These are phyloP conservation scores for Gentiana straminea DNA, from an alignment of 257 asterid species.

Conservation along the genomic window DNA sequence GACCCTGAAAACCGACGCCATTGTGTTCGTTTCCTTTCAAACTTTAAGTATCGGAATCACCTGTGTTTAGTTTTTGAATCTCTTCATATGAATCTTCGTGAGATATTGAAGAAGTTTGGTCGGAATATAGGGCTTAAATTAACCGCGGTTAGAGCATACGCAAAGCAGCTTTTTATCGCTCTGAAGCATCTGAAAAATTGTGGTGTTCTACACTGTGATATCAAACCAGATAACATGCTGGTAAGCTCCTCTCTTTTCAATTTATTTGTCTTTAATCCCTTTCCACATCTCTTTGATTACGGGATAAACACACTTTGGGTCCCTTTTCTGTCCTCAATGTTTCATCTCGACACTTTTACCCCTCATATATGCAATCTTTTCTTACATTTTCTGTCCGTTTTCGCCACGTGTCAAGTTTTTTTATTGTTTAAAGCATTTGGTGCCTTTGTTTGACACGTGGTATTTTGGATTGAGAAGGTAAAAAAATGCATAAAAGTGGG, in stretches of 20 bases:
- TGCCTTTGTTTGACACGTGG: too few species aligned
- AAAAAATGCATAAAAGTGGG: too few species aligned
- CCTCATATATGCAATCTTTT: too few species aligned
- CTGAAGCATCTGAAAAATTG: constrained; percentile 88
- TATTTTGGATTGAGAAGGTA: too few species aligned
- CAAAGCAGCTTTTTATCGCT: constrained; percentile 94
- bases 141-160: constrained; percentile 93
- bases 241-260: constrained; percentile 31
- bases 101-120: constrained; percentile 95
- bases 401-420: too few species aligned
- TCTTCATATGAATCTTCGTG: constrained; percentile 99
- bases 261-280: background rate
- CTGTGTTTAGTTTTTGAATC: constrained; percentile 99
- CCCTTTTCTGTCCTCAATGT: too few species aligned
- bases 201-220: constrained; percentile 97
- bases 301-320: too few species aligned
- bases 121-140: constrained; percentile 98
- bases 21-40: constrained; percentile 88
- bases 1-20: constrained; percentile 95
- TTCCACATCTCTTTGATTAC: background rate
- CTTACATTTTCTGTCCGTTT: too few species aligned
- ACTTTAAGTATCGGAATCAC: constrained; percentile 95
- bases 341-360: too few species aligned
- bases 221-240: constrained; percentile 98
- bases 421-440: too few species aligned